A percentile compares a stretch with the other conserved stretches of the same genome.
Conservation (phyloP, 176 grass and related monocot genomes). For the Pontederia paniculata region DNA sequence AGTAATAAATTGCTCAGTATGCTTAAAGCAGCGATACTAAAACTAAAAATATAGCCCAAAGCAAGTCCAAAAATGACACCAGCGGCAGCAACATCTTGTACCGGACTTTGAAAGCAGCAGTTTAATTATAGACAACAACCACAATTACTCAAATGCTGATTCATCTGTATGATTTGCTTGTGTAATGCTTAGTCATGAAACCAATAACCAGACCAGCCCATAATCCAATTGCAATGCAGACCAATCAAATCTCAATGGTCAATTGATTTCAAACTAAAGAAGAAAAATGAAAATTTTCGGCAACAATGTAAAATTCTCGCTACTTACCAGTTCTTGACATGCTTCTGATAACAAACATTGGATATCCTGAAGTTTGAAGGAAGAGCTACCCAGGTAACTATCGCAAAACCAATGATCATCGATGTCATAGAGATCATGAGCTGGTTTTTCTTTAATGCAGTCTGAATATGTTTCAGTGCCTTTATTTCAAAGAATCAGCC, state of each 20-base stretch:
- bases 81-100: conserved; percentile 45
- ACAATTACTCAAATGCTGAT: not conserved
- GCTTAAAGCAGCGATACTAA: conserved; percentile 33
- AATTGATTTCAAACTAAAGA: not conserved
- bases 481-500: conserved; percentile 42
- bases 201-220: conserved; percentile 52
- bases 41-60: conserved; percentile 49
- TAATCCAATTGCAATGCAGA: conserved; percentile 39
- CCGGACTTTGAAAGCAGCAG: conserved; percentile 17
- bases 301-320: not conserved
- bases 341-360: conserved; percentile 38
- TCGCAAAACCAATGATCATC: conserved; percentile 32
- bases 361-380: conserved; percentile 41
- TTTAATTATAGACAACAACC: not conserved
- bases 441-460: conserved; percentile 34
- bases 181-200: conserved; percentile 48
- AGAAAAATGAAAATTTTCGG: not conserved
- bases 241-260: not conserved
- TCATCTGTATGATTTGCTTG: conserved; percentile 45
- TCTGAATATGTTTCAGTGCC: conserved; percentile 34
- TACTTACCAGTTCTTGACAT: conserved; percentile 32
- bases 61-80: conserved; percentile 48
- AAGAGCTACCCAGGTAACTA: conserved; percentile 35
- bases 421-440: conserved; percentile 35
- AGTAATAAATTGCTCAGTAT: conserved; percentile 41